Evolutionary conservation across 2,329 filamentous ascomycete species (phyloP).

Genomic region (Orbilia quercus): DNA sequence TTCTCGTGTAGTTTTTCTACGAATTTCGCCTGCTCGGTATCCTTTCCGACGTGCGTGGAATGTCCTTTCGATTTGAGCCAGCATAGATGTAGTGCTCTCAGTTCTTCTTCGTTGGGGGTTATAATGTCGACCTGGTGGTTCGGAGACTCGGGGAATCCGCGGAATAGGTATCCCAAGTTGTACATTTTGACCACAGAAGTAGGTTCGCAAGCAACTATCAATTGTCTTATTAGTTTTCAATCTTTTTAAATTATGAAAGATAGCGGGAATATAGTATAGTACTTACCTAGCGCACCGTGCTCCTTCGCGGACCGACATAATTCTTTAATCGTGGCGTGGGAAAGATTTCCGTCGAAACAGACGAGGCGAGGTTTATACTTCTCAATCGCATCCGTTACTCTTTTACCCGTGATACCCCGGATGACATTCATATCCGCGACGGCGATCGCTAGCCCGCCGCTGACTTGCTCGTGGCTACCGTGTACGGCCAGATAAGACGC

Average conservation of each 20-base stretch:
- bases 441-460: conserved; percentile 10
- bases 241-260: no score
- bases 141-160: neutral
- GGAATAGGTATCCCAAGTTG: neutral
- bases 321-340: neutral
- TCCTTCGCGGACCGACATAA: conserved; percentile 27
- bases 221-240: no score
- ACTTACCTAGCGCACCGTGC: conserved; percentile 28
- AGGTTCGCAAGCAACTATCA: conserved; percentile 42
- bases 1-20: neutral
- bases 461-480: neutral
- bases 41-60: neutral
- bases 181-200: conserved; percentile 30
- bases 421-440: conserved; percentile 37
- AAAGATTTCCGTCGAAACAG: conserved; percentile 44
- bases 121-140: conserved; percentile 30
- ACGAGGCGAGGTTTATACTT: conserved; percentile 21
- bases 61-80: neutral
- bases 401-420: neutral
- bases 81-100: neutral
- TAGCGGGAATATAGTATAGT: no score
- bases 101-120: conserved; percentile 30
- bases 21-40: neutral
- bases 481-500: conserved; percentile 37
- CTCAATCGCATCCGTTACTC: conserved; percentile 6